These are phyloP conservation scores for Penicillium roqueforti DNA, from an alignment of 495 filamentous ascomycete genomes.

Conservation along the genomic window DNA sequence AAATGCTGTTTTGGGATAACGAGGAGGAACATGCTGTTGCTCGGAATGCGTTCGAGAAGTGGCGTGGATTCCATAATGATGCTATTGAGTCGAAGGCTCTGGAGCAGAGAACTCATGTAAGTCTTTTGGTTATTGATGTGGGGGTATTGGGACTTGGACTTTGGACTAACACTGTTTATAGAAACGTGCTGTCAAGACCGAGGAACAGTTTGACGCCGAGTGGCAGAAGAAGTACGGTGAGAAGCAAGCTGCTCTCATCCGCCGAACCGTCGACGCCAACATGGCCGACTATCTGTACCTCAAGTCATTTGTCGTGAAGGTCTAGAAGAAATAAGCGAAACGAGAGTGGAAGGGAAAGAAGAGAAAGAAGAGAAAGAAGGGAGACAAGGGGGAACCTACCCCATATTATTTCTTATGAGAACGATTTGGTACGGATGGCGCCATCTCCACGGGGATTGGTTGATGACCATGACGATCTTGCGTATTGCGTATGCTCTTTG, in stretches of 20 bases:
- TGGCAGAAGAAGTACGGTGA: constrained; percentile 82
- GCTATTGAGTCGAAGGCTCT: constrained; percentile 74
- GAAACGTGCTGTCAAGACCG: constrained; percentile 56
- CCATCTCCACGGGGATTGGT: constrained; percentile 28
- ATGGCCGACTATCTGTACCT: constrained; percentile 86
- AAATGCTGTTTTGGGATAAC: constrained; percentile 81
- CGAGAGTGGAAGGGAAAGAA: constrained; percentile 5
- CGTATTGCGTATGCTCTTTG: constrained; percentile 14
- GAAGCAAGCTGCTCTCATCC: constrained; percentile 69
- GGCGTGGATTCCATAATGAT: constrained; percentile 95
- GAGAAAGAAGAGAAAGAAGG: constrained; percentile 7
- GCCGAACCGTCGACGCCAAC: constrained; percentile 71
- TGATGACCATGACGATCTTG: constrained; percentile 16
- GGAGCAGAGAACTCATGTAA: constrained; percentile 67
- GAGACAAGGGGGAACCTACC: not conserved
- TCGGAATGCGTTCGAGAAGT: constrained; percentile 79
- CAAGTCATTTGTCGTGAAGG: constrained; percentile 78
- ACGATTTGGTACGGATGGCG: constrained; percentile 33
- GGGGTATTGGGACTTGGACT: not conserved
- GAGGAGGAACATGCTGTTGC: constrained; percentile 62
- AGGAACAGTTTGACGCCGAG: constrained; percentile 68
- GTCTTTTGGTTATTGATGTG: constrained; percentile 25
- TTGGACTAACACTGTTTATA: constrained; percentile 20
- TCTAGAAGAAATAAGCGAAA: constrained; percentile 27
- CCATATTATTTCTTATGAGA: constrained; percentile 14